These are phyloP conservation scores for Protoeuglena noctilucae DNA, from an alignment of 139 green algal genomes.

Conservation along the genomic window DNA sequence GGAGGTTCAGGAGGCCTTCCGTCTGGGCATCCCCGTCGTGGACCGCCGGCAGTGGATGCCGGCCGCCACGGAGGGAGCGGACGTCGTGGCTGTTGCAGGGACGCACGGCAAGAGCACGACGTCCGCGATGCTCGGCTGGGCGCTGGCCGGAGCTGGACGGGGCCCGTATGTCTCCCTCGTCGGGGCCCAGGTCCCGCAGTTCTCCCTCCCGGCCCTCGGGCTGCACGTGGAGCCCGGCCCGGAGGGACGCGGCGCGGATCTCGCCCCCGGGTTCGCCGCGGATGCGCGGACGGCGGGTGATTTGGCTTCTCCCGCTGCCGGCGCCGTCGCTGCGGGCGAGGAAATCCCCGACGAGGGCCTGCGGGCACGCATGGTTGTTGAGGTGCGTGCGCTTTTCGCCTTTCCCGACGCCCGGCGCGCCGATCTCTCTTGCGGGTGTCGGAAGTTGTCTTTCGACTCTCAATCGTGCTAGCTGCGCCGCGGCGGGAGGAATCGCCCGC, in stretches of 20 bases:
- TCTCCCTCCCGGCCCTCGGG: not conserved
- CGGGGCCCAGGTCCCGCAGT: slow-evolving; percentile 1
- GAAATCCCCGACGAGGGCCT: too few relatives aligned
- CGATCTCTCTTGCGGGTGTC: too few relatives aligned
- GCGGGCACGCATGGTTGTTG: too few relatives aligned
- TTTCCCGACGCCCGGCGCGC: too few relatives aligned
- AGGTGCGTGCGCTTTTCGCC: too few relatives aligned
- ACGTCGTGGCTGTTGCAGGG: slow-evolving; percentile 2
- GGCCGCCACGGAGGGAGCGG: not conserved
- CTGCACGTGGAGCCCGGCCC: too few relatives aligned
- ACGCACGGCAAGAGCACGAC: slow-evolving; percentile 8
- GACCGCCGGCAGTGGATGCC: not conserved
- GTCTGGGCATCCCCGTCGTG: not conserved
- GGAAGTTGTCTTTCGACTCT: too few relatives aligned
- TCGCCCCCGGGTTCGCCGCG: too few relatives aligned
- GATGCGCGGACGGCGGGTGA: too few relatives aligned
- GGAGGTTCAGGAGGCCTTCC: not conserved
- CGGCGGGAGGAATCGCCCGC: not conserved
- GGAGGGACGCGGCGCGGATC: not conserved
- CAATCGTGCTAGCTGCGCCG: too few relatives aligned
- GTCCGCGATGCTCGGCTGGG: not conserved
- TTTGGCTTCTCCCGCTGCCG: too few relatives aligned
- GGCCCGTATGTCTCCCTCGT: not conserved
- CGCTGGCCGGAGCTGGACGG: not conserved
- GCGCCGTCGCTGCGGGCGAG: too few relatives aligned